Evolutionary conservation across 73 alveolate species (phyloP), one percentile per base, ranked within the genome.

Genomic region (Paramecium biaurelia): DNA sequence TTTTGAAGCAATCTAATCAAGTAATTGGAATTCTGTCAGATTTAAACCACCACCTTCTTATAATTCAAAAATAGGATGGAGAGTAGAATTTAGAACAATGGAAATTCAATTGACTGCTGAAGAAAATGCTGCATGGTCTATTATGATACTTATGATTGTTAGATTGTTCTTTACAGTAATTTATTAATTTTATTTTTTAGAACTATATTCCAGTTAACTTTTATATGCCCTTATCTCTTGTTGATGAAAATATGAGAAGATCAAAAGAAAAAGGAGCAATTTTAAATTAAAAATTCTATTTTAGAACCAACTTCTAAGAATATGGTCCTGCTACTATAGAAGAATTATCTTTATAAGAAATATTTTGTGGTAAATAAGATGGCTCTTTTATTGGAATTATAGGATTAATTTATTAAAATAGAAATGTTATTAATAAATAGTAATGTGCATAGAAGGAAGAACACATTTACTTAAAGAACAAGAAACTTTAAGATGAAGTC

Each of bases 11-110:
- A 90, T 98, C 47, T 93, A 98, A 85, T 95, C 99, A 9, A 94
- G 99, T 12, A 98, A 98, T 94, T 98, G 99, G 99, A 97, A 98
- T 94, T 95, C 99, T 12, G 94, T 98, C 70, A 96, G 99, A 85
- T 98, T 98, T 93, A 98, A 98, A 96, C 99, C 99, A 8, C 99
- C 99, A 0, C 99, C 99, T 14, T 92, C 99, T 11, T 32, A 86
- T 26, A 96, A 96, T 70, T 56, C 96, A 2, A 95, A 96, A 74
- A 96, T 96, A 28, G 99, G 99, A 20, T 98, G 98, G 99, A 97
- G 99, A 94, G 98, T 98, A 0, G 99, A 98, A 94, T 95, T 98
- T 85, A 92, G 99, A 37, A 94, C 99, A 9, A 92, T 97, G 96
- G 99, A 98, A 92, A 93, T 98, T 23, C 97, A 98, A 89, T 70